Evolutionary conservation across 2,329 filamentous ascomycete genomes (phyloP), one percentile per base, ranked within the genome.

Genomic region (Sporothrix pseudoabietina): DNA sequence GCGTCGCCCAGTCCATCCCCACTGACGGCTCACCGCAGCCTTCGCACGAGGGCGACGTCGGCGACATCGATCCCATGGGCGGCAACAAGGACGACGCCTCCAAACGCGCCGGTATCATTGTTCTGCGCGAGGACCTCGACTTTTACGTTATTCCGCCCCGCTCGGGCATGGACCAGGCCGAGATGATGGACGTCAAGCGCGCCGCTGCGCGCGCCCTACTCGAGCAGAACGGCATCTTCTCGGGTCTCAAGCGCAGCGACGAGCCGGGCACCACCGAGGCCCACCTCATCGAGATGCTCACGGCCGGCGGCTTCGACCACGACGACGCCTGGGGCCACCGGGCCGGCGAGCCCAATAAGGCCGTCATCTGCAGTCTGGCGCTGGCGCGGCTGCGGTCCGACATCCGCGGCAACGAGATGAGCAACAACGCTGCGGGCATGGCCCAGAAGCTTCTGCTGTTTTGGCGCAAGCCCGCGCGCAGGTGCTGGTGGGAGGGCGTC

Each of bases 401-500:
- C 78, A 94, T 97, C 78, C 90, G 94, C 72, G 93, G 94, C 77
- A 91, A 90, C 78, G 89, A 91, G 74, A 87, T 89, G 83, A 85
- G 92, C 70, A 90, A 87, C 77, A 94, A 91, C 80, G 92, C 94
- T 0, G 94, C 98, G 22, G 95, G 95, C 71, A 99, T 99, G 96
- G 96, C 96, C 14, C 96, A 99, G 82, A 99, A 99, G 84, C 88
- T 99, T 65, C 87, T 99, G 16, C 87, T 99, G 3, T 99, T 99
- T 85, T 99, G 96, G 96, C 89, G 96, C 77, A 99, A 99, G 83
- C 96, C 96, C 19, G 96, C 96, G 16, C 87, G 96, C 75, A 89
- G 96, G 81, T 99, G 96, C 85, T 99, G 96, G 96, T 99, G 96
- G 96, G 96, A 99, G 82, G 96, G 96, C 32, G 92, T 99, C 52